phyloP scores from a whole-genome alignment of 2,329 filamentous ascomycete genomes.

The Ilyonectria sp. region DNA sequence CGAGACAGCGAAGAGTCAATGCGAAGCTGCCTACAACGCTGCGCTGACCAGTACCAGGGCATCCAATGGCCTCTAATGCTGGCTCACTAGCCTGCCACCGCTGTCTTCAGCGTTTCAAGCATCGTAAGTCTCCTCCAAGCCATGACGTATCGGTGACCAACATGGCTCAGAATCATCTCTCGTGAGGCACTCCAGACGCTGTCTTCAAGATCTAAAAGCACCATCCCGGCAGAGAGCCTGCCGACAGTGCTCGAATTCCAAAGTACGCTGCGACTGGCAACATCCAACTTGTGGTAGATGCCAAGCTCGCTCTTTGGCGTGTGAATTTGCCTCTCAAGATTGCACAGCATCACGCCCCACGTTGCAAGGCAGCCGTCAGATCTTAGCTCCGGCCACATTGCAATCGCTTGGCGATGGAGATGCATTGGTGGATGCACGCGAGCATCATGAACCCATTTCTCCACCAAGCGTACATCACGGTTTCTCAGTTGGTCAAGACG shows the following conservation, averaged over 20 bases:
- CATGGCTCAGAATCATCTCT: background rate
- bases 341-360: no score
- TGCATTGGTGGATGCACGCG: no score
- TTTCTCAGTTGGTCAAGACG: no score
- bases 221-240: background rate
- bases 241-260: background rate
- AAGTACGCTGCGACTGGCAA: conserved; percentile 4
- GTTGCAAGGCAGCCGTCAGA: no score
- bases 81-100: background rate
- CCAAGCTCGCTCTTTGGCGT: background rate
- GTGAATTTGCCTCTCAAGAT: background rate
- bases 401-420: no score
- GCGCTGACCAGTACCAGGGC: no score
- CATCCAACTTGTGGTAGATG: background rate
- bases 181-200: background rate
- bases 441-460: no score
- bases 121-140: background rate
- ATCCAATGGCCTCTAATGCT: background rate
- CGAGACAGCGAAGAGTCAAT: no score
- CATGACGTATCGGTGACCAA: background rate
- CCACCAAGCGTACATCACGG: no score
- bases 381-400: no score
- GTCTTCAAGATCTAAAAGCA: background rate
- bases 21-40: no score
- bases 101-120: background rate